Base-by-base conservation (phyloP, 1,284 basidiomycete species). In the Ceratobasidium sp. region DNA sequence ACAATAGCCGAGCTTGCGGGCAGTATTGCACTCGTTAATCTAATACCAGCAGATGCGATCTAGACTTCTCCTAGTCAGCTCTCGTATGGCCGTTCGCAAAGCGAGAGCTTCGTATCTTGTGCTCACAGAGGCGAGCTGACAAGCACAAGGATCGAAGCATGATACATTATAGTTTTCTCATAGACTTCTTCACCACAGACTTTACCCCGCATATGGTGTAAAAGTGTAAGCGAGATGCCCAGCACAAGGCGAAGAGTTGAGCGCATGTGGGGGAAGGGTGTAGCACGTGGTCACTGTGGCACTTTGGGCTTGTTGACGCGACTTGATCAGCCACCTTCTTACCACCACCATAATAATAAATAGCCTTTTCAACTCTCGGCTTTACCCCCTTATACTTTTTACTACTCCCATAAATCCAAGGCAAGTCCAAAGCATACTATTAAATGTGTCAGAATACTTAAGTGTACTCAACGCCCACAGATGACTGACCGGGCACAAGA, bases 291-390 rank as follows among this genome's bases (percentile, higher is more conserved):
- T 46, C 63, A 33, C n/a, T 46, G 64, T 68, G 64, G 63, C 63
- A 77, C 13, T 77, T 77, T 77, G 63, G 44, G 20, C 55, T 67
- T 77, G 73, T 77, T 77, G 73, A 77, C 73, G 73, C 64, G 73
- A 67, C 53, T 39, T 44, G 39, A 28, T 40, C 46, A 51, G 73
- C 73, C 73, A 77, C 63, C 63, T 77, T 67, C 63, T 58, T 64
- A 68, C 73, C 73, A 77, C 73, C 63, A 77, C 64, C 73, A 77
- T 77, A 77, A 77, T 77, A n/a, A n/a, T n/a, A n/a, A 77, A 77
- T 77, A 77, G 63, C 51, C 64, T 77, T 70, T 69, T 39, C 64
- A 40, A 28, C 73, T 55, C 15, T 58, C 61, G 40, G 64, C n/a
- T 68, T 39, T 42, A 67, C 51, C 40, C 53, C n/a, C 49, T 61